Percentiles rank a stretch among this genome's conserved stretches.
Evolutionary conservation across 2,329 filamentous ascomycete species (phyloP).

Genomic region (Fusarium sp.): DNA sequence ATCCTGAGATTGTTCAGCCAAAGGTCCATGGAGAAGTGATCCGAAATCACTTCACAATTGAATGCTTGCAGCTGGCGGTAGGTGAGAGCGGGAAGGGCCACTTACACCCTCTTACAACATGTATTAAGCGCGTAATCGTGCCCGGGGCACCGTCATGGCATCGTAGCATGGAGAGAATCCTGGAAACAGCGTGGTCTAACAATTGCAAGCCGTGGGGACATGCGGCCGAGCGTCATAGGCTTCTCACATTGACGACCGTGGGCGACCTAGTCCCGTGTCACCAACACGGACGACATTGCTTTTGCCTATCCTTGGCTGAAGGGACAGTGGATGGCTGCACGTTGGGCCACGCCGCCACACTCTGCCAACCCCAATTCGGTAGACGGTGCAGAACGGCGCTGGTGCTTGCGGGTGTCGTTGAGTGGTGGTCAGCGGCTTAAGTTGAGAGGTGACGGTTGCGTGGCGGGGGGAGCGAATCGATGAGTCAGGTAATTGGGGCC

Average conservation of each 20-base stretch:
- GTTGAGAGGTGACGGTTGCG: slow-evolving; percentile 19
- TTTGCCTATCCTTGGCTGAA: slow-evolving; percentile 23
- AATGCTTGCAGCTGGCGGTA: slow-evolving; percentile 20
- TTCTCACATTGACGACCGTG: slow-evolving; percentile 13
- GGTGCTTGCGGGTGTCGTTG: slow-evolving; percentile 17
- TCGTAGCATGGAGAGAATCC: slow-evolving; percentile 3
- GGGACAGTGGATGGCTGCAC: slow-evolving; percentile 17
- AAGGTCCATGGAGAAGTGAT: slow-evolving; percentile 1
- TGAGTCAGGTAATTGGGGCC: not conserved
- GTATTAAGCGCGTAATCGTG: slow-evolving; percentile 20
- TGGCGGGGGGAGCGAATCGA: not conserved
- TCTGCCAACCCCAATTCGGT: slow-evolving; percentile 28
- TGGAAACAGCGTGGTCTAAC: not conserved
- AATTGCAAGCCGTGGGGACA: slow-evolving; percentile 5
- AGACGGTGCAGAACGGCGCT: slow-evolving; percentile 34
- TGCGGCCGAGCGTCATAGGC: slow-evolving; percentile 30
- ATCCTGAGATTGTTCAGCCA: slow-evolving; percentile 5
- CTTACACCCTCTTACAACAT: slow-evolving; percentile 7
- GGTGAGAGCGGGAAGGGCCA: slow-evolving; percentile 20
- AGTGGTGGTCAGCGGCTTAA: slow-evolving; percentile 4
- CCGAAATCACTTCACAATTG: slow-evolving; percentile 25
- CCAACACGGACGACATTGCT: slow-evolving; percentile 30
- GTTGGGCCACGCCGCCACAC: slow-evolving; percentile 27
- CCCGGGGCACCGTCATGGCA: slow-evolving; percentile 11
- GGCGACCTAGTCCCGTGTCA: slow-evolving; percentile 13